Base-by-base conservation (phyloP, 1,284 basidiomycete species). In the Amylostereum chailletii region DNA sequence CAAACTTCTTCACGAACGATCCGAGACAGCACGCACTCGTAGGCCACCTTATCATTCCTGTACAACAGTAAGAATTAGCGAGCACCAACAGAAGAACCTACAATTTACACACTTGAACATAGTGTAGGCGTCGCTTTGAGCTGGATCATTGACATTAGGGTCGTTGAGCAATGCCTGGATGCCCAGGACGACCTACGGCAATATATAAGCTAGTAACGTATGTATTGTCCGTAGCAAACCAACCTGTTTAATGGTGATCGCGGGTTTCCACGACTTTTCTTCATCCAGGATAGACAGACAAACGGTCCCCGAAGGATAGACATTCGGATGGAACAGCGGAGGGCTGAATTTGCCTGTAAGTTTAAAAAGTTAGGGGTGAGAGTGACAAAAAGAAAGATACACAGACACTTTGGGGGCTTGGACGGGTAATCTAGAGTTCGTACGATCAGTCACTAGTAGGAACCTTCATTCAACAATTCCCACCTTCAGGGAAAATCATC, bases 191-290 rank as follows among this genome's bases (percentile, higher is more conserved):
- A 99, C 94, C 93, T 98, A 57, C 11, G 9, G 37, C 39, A 46
- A 11, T 9, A 19, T 10, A 44, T 36, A 34, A 30, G 43, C 32
- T 34, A 31, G 40, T 38, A 33, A 27, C 47, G 8, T 36, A 42
- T 50, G 34, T 53, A 36, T 7, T 33, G 43, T n/a, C 8, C 37
- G 4, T 29, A 30, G 8, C 39, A 34, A 9, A 62, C 77, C 42
- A 38, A 90, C 94, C 78, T 98, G 94, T 68, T 99, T 99, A 70
- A 99, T 93, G 2, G 94, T 99, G 60, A 99, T 98, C 1, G 94
- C 90, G 7, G 96, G 94, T 66, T 98, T 98, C 96, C 96, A 99
- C 4, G 86, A 87, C 69, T 99, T 99, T 69, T 99, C 96, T 65
- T 99, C 96, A 64, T 99, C 95, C 38, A 99, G 71, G 63, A 99